phyloP scores from a whole-genome alignment of 2,329 filamentous ascomycete genomes.

The Tricladium varicosporioides region DNA sequence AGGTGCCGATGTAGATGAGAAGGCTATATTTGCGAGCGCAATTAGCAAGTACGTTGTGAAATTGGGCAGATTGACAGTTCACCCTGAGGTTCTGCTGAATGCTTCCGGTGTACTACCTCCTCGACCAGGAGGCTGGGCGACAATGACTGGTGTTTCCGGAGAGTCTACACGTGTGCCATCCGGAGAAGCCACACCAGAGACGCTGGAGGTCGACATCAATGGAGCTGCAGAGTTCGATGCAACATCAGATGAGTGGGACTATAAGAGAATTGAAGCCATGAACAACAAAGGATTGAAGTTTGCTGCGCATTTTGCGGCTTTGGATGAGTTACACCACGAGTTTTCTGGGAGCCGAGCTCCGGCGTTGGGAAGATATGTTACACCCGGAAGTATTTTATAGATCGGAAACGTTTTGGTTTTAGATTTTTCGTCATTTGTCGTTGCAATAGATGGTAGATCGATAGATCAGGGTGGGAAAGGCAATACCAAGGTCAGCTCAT shows the following conservation, averaged over 20 bases:
- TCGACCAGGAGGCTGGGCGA: slow-evolving; percentile 64
- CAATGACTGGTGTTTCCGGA: slow-evolving; percentile 31
- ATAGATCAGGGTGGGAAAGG: slow-evolving; percentile 4
- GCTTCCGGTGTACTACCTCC: slow-evolving; percentile 72
- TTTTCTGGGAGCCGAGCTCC: slow-evolving; percentile 32
- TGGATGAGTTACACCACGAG: slow-evolving; percentile 49
- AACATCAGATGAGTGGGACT: slow-evolving; percentile 47
- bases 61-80: slow-evolving; percentile 76
- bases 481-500: not conserved
- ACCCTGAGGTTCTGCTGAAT: slow-evolving; percentile 73
- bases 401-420: not conserved
- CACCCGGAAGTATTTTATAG: slow-evolving; percentile 28
- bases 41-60: slow-evolving; percentile 83
- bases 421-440: not conserved
- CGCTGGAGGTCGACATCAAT: slow-evolving; percentile 8
- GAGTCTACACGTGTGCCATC: slow-evolving; percentile 20
- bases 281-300: slow-evolving; percentile 54
- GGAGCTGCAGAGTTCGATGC: slow-evolving; percentile 1
- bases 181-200: slow-evolving; percentile 23
- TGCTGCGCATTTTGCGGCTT: slow-evolving; percentile 53
- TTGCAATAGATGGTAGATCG: not conserved
- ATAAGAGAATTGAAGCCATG: slow-evolving; percentile 55
- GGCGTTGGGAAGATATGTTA: slow-evolving; percentile 32
- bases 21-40: slow-evolving; percentile 67
- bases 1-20: slow-evolving; percentile 47